These are phyloP conservation scores for Hemileccinum impolitum DNA, from an alignment of 768 basidiomycete genomes.

Conservation along the genomic window DNA sequence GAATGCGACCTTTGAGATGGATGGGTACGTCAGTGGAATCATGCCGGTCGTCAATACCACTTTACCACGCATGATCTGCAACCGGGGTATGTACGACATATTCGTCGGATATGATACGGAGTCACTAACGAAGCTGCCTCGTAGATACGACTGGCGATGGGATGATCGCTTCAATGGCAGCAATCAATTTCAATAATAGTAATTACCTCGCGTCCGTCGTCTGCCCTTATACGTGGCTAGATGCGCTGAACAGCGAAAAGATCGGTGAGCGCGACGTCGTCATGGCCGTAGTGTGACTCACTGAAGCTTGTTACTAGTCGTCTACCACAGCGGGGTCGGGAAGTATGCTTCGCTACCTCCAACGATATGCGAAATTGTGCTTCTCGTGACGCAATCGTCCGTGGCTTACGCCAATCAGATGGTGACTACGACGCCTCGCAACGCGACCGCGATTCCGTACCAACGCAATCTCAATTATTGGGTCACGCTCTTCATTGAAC, in stretches of 20 bases:
- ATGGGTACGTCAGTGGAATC: too few species aligned
- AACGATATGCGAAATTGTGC: conserved; percentile 5
- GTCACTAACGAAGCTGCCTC: not conserved
- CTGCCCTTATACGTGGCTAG: too few species aligned
- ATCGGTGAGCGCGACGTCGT: not conserved
- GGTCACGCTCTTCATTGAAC: not conserved
- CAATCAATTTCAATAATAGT: too few species aligned
- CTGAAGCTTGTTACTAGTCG: not conserved
- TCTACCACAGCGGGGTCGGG: conserved; percentile 2
- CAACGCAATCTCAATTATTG: conserved; percentile 3
- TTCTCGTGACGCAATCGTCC: not conserved
- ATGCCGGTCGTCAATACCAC: not conserved
- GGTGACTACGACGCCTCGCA: not conserved
- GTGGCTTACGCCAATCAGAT: conserved; percentile 1
- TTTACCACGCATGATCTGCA: not conserved
- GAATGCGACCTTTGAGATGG: too few species aligned
- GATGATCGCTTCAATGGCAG: not conserved
- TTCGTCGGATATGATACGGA: not conserved
- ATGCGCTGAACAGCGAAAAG: not conserved
- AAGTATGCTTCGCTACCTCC: conserved; percentile 1
- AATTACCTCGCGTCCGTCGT: too few species aligned
- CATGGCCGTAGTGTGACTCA: not conserved
- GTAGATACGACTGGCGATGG: not conserved
- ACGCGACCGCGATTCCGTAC: not conserved
- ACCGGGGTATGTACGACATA: not conserved